These are phyloP conservation scores for Aspergillus phoenicis DNA, from an alignment of 2,329 filamentous ascomycete species.

Conservation along the genomic window DNA sequence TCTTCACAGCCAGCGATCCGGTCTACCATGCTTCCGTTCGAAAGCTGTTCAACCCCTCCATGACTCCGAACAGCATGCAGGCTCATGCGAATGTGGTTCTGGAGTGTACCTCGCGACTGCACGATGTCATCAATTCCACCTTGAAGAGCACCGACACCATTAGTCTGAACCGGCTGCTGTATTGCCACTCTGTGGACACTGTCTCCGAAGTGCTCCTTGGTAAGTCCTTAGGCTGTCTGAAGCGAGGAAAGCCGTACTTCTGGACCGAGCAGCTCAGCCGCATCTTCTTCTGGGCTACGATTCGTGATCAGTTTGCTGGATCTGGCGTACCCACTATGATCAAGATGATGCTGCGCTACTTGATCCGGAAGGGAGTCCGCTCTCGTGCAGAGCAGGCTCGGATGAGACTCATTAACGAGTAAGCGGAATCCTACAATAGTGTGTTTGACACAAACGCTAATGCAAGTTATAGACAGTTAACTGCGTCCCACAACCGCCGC, in stretches of 20 bases:
- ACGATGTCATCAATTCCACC: slow-evolving; percentile 19
- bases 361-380: slow-evolving; percentile 29
- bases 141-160: slow-evolving; percentile 14
- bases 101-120: slow-evolving; percentile 25
- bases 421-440: not conserved
- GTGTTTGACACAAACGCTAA: not conserved
- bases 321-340: slow-evolving; percentile 30
- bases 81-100: slow-evolving; percentile 26
- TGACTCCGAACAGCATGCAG: slow-evolving; percentile 26
- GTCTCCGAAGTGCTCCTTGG: slow-evolving; percentile 30
- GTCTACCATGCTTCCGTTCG: slow-evolving; percentile 27
- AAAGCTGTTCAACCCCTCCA: slow-evolving; percentile 29
- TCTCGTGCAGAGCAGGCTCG: slow-evolving; percentile 24
- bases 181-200: slow-evolving; percentile 30
- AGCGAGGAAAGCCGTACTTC: slow-evolving; percentile 28
- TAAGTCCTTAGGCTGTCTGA: slow-evolving; percentile 28
- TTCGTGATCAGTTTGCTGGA: slow-evolving; percentile 30
- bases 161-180: slow-evolving; percentile 26
- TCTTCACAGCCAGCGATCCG: slow-evolving; percentile 29
- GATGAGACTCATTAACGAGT: slow-evolving; percentile 31
- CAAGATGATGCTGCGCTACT: slow-evolving; percentile 29
- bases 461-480: slow-evolving; percentile 21
- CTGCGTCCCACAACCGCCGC: slow-evolving; percentile 24
- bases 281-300: slow-evolving; percentile 32
- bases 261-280: slow-evolving; percentile 32